Percentiles rank a stretch among this genome's conserved stretches.
phyloP scores from a whole-genome alignment of 805 yeast genomes.

The Wickerhamomyces ciferrii region DNA sequence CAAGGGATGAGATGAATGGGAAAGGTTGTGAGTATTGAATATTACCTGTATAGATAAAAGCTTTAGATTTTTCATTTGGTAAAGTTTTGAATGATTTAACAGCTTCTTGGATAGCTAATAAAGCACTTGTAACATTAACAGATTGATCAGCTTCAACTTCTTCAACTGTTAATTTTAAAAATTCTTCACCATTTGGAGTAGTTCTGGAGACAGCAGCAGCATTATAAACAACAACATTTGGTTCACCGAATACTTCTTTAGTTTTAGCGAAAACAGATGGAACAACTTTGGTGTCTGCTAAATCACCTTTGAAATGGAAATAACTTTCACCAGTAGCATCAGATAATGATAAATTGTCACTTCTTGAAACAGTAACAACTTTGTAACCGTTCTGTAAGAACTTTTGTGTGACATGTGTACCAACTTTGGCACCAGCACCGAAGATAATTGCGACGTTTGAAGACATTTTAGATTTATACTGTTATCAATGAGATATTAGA shows the following conservation, averaged over 20 bases:
- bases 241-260: conserved; percentile 3
- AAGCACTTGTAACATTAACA: background rate
- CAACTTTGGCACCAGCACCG: conserved; percentile 4
- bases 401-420: background rate
- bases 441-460: background rate
- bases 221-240: conserved; percentile 2
- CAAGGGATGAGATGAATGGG: background rate
- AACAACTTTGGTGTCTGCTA: background rate
- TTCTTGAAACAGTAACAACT: conserved; percentile 4
- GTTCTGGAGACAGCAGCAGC: background rate
- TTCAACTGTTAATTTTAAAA: background rate
- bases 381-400: conserved; percentile 1
- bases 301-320: conserved; percentile 1
- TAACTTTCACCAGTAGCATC: background rate
- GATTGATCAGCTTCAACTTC: background rate
- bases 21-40: conserved; percentile 1
- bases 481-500: too few relatives aligned
- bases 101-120: background rate
- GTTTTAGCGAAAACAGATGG: background rate
- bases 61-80: conserved; percentile 1
- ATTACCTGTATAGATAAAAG: conserved; percentile 4
- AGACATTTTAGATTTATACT: too few relatives aligned
- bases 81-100: background rate
- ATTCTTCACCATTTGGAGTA: background rate
- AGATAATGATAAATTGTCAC: background rate